Evolutionary conservation across 2,329 filamentous ascomycete genomes (phyloP).

Genomic region (Orbilia brochopaga): DNA sequence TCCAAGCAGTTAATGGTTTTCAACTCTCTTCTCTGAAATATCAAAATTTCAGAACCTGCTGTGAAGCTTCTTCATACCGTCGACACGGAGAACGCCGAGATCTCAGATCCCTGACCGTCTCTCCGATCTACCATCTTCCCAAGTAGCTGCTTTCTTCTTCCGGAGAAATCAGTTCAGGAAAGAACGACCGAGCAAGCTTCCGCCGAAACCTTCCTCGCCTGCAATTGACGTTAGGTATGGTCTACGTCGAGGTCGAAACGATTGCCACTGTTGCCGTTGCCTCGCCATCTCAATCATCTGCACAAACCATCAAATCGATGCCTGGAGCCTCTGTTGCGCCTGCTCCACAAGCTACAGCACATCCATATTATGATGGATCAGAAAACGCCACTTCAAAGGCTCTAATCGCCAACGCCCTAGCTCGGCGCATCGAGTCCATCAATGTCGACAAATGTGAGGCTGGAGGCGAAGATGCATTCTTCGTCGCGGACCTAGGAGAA

Average conservation of each 20-base stretch:
- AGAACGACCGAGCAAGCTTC: not conserved
- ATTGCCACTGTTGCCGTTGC: conserved; percentile 73
- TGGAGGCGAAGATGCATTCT: conserved; percentile 97
- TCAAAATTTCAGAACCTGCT: conserved; percentile 33
- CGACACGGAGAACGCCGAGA: not conserved
- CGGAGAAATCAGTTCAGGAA: not conserved
- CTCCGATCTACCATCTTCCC: too few relatives aligned
- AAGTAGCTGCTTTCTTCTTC: not conserved
- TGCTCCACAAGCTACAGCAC: conserved; percentile 20
- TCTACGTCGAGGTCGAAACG: conserved; percentile 57
- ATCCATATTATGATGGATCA: conserved; percentile 47
- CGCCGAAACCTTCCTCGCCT: conserved; percentile 1
- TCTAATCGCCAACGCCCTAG: conserved; percentile 84
- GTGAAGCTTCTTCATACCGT: conserved; percentile 20
- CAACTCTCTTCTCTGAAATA: conserved; percentile 52
- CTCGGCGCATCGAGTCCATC: conserved; percentile 80
- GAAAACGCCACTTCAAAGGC: conserved; percentile 67
- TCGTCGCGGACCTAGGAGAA: conserved; percentile 96
- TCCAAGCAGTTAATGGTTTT: conserved; percentile 55
- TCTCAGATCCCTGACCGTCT: too few relatives aligned
- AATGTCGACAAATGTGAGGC: conserved; percentile 86
- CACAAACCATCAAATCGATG: conserved; percentile 57
- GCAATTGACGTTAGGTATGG: conserved; percentile 29
- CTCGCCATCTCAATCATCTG: conserved; percentile 57
- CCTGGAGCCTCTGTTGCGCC: conserved; percentile 55